Conservation (phyloP, 495 filamentous ascomycete species). For the Aspergillus homomorphus region DNA sequence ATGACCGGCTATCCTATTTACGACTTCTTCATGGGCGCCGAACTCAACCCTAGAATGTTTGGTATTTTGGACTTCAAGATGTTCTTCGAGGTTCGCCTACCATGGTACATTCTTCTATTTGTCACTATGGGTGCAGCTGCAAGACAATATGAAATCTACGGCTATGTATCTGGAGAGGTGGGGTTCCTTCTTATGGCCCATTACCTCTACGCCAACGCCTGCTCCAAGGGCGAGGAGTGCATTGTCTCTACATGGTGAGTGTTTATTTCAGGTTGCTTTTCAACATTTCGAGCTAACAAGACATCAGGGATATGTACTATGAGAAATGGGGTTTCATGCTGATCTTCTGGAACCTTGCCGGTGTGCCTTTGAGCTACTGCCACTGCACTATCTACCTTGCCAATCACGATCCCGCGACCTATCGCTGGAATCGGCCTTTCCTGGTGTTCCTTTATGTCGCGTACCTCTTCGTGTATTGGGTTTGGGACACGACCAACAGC, state of each 20-base stretch:
- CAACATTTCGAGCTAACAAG: not conserved
- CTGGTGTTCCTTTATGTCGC: conserved; percentile 61
- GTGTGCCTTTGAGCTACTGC: conserved; percentile 94
- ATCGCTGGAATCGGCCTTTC: conserved; percentile 70
- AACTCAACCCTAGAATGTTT: conserved; percentile 94
- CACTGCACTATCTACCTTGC: conserved; percentile 94
- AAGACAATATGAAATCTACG: conserved; percentile 83
- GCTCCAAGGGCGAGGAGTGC: conserved; percentile 92
- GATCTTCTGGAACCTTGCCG: conserved; percentile 98
- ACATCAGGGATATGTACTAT: conserved; percentile 85
- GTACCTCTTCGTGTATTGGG: conserved; percentile 86
- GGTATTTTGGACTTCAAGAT: conserved; percentile 96
- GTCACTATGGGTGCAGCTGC: conserved; percentile 73
- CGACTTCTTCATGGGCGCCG: conserved; percentile 99
- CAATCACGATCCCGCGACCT: conserved; percentile 77
- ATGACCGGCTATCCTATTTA: conserved; percentile 93
- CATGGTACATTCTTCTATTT: conserved; percentile 92
- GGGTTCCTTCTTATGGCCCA: conserved; percentile 88
- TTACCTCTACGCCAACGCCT: conserved; percentile 94
- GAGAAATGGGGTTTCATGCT: conserved; percentile 99
- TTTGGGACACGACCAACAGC: conserved; percentile 87
- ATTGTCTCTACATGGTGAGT: conserved; percentile 84
- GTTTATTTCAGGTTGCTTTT: not conserved
- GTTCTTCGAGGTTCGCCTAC: conserved; percentile 97
- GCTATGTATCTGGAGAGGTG: conserved; percentile 88